Evolutionary conservation across 78 protist genomes (phyloP).

Genomic region (Neovahlkampfia damariscottae): DNA sequence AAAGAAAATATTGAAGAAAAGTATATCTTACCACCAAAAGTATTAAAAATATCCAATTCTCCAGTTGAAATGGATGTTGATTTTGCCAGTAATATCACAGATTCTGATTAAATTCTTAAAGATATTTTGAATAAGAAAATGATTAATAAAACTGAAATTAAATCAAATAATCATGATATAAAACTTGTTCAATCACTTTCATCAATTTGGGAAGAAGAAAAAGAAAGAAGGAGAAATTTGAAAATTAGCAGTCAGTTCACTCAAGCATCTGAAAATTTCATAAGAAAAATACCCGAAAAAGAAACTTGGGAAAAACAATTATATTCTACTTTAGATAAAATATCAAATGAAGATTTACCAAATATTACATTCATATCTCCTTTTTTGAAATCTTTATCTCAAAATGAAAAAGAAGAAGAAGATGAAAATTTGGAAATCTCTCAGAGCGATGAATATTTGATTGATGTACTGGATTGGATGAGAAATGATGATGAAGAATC

Average conservation of each 20-base stretch:
- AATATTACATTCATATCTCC: too few relatives aligned
- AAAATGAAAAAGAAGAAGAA: too few relatives aligned
- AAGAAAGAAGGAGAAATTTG: neutral
- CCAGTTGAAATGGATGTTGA: neutral
- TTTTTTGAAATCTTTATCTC: too few relatives aligned
- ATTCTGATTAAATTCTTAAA: too few relatives aligned
- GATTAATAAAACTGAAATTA: neutral
- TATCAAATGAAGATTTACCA: too few relatives aligned
- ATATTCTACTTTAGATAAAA: too few relatives aligned
- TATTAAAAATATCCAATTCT: neutral
- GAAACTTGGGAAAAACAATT: too few relatives aligned
- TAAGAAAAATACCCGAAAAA: neutral
- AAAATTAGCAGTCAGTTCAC: neutral
- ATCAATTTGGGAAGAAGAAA: constrained; percentile 32
- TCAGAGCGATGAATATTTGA: neutral
- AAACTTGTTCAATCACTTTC: constrained; percentile 15
- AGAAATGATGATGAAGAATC: neutral
- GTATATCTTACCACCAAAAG: neutral
- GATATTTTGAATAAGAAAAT: constrained; percentile 6
- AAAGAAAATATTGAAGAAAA: too few relatives aligned
- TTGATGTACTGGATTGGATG: neutral
- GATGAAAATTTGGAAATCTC: too few relatives aligned
- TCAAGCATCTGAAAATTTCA: neutral
- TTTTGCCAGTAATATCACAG: too few relatives aligned
- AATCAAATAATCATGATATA: neutral